Base-by-base conservation (phyloP, 176 grass and related monocot species). In the Chloris gayana region DNA sequence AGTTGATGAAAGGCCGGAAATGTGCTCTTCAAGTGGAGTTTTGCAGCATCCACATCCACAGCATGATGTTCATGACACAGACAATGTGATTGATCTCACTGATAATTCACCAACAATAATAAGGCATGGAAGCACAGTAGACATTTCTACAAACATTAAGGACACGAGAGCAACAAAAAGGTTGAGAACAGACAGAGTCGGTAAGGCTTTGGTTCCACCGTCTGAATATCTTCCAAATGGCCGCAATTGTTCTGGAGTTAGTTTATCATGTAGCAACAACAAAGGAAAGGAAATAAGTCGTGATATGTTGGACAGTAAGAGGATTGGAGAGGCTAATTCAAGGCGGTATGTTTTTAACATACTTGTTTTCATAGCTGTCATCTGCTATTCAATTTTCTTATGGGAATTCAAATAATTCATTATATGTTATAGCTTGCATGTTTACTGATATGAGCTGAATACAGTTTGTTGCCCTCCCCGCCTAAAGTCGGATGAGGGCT, bases 41-140 rank as follows among this genome's bases (percentile, higher is more conserved):
- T 72, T 79, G n/a, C 71, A 39, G 58, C 13, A 61, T 70, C 31
- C 33, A 72, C 50, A 53, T 44, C 30, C 56, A 81, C 77, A 51
- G 47, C 19, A 29, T 87, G 49, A 80, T 74, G 49, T 9, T 77
- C 69, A 54, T 47, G 51, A 67, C 22, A 72, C 33, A 84, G 41
- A 26, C 72, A 78, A 77, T 59, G 77, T 86, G 73, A 84, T 86
- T 72, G 84, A 84, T 66, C 86, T 86, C 25, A 86, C 76, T 68
- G 77, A 80, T 62, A 92, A 61, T 81, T 86, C 84, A 64, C 87
- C 83, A 78, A 69, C 31, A 57, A 82, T 68, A 76, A 73, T 50
- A 89, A 82, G 54, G 34, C 78, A 77, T 31, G 76, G 84, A 72
- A 70, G 18, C 22, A 19, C 78, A 69, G 27, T 59, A 45, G 74